Evolutionary conservation across 768 basidiomycete genomes (phyloP).

Genomic region (Pseudohyphozyma bogoriensis): DNA sequence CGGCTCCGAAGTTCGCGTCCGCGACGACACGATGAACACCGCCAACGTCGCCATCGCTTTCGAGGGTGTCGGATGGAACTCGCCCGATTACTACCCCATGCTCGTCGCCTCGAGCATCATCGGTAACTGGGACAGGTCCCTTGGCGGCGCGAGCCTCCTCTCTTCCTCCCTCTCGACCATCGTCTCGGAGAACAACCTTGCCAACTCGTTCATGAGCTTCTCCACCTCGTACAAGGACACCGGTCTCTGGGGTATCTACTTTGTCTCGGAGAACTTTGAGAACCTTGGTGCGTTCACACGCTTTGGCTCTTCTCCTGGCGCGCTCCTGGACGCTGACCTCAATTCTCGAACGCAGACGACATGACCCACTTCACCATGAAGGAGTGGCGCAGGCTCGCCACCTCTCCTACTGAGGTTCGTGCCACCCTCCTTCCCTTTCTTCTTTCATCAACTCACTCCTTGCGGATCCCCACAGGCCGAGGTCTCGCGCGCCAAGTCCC

Average conservation of each 20-base stretch:
- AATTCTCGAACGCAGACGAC: too few relatives aligned
- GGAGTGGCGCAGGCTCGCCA: slow-evolving; percentile 66
- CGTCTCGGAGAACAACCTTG: slow-evolving; percentile 84
- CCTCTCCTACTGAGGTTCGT: slow-evolving; percentile 65
- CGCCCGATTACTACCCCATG: slow-evolving; percentile 99
- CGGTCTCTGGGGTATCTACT: slow-evolving; percentile 96
- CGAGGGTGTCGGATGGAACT: slow-evolving; percentile 95
- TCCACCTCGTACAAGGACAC: slow-evolving; percentile 98
- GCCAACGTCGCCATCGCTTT: slow-evolving; percentile 93
- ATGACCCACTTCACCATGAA: slow-evolving; percentile 83
- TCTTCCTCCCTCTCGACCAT: slow-evolving; percentile 86
- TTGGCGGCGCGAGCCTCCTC: slow-evolving; percentile 79
- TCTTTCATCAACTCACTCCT: neutral
- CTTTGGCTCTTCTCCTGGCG: too few relatives aligned
- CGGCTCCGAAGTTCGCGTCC: slow-evolving; percentile 88
- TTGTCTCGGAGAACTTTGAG: slow-evolving; percentile 85
- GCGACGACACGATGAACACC: slow-evolving; percentile 80
- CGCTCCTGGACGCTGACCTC: too few relatives aligned
- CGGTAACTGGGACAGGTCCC: slow-evolving; percentile 97
- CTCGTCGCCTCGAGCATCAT: slow-evolving; percentile 95
- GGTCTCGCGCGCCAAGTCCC: slow-evolving; percentile 96
- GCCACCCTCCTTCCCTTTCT: too few relatives aligned
- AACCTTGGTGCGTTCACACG: too few relatives aligned
- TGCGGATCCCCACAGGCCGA: slow-evolving; percentile 54
- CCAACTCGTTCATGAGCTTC: slow-evolving; percentile 99